Evolutionary conservation across 805 yeast genomes (phyloP), one percentile per base, ranked within the genome.

Genomic region (Pichia paraexigua): DNA sequence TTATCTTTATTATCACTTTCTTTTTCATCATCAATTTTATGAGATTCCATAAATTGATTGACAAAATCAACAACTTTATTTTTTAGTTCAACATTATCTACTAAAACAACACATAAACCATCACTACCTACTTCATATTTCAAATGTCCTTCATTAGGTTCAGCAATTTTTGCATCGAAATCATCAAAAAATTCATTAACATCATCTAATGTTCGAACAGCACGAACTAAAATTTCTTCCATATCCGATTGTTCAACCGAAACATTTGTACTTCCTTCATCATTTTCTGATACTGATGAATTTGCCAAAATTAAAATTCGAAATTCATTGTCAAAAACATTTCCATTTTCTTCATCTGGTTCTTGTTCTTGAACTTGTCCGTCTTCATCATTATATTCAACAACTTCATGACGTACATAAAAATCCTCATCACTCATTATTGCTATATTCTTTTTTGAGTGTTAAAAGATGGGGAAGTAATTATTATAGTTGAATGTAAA

Each of bases 71-170:
- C 63, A 32, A 72, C 78, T 35, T 60, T 60, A 20, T 63, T 63
- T 53, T 67, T 70, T 56, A 79, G 64, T 32, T 62, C 66, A 20
- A 58, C 52, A 7, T 67, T 65, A 53, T 75, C 78, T 35, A 77
- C 82, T n/a, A 79, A 69, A 28, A 79, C 71, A 50, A 79, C 78
- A 50, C 79, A 79, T 50, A 79, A 64, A 5, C 84, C 84, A 59
- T 79, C 84, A 47, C 80, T 76, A 5, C 83, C 83, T 2, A 78
- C 82, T 54, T 79, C 83, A 57, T 79, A 79, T 59, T 78, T 78
- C 56, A 79, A 72, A 53, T 73, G 71, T 5, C 73, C 76, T 54
- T 78, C 79, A 56, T 79, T 79, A 4, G 83, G 83, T 42, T 73
- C 68, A 10, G 83, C 80, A 17, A 79, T 69, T 24, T 63, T 62